Evolutionary conservation across 495 filamentous ascomycete species (phyloP).

Genomic region (Letharia lupina): DNA sequence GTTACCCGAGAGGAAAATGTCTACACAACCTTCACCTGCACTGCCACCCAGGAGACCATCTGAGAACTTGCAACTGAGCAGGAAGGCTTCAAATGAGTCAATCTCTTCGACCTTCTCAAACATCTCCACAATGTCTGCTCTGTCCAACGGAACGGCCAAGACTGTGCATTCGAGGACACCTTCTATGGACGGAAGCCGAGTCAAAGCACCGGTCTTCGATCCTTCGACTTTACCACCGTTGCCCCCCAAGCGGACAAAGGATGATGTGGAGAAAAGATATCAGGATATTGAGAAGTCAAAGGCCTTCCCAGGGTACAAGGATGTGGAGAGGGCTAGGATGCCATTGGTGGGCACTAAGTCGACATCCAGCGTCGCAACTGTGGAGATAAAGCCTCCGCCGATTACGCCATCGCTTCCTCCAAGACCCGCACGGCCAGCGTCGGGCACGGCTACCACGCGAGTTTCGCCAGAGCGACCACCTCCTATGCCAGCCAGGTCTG

Average conservation of each 20-base stretch:
- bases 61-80: constrained; percentile 29
- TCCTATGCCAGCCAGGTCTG: constrained; percentile 31
- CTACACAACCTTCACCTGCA: constrained; percentile 35
- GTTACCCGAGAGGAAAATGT: constrained; percentile 36
- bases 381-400: constrained; percentile 14
- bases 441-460: constrained; percentile 22
- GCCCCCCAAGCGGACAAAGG: constrained; percentile 32
- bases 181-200: constrained; percentile 35
- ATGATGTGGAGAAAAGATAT: constrained; percentile 19
- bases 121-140: constrained; percentile 26
- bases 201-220: constrained; percentile 38
- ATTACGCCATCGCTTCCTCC: constrained; percentile 28
- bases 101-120: constrained; percentile 29
- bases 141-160: constrained; percentile 34
- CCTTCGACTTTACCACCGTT: constrained; percentile 38
- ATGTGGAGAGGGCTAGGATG: constrained; percentile 16
- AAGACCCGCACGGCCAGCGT: constrained; percentile 22
- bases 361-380: constrained; percentile 14
- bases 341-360: constrained; percentile 20
- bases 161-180: constrained; percentile 30
- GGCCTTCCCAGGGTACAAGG: constrained; percentile 14
- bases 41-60: constrained; percentile 37
- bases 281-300: constrained; percentile 22
- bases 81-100: constrained; percentile 31
- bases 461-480: constrained; percentile 33